A percentile compares a stretch with the other conserved stretches of the same genome.
Conservation (phyloP, 192 early-diverging fungal species). For the Coemansia sp. region DNA sequence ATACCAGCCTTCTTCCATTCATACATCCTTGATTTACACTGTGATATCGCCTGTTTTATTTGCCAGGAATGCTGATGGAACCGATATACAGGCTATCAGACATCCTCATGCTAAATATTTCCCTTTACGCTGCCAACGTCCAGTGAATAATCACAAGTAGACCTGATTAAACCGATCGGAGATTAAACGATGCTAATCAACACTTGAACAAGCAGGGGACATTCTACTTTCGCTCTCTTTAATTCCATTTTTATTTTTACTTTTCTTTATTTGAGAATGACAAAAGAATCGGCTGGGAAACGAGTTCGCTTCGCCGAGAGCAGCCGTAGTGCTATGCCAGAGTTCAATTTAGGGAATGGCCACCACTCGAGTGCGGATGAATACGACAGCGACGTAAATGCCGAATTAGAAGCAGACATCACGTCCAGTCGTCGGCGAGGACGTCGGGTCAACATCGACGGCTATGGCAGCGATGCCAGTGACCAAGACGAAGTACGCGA, state of each 20-base stretch:
- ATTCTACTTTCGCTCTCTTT: background rate
- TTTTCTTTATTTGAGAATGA: background rate
- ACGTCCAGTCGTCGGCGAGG: conserved; percentile 17
- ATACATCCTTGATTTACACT: background rate
- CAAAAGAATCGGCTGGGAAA: background rate
- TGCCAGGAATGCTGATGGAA: background rate
- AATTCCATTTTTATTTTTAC: background rate
- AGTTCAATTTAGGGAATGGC: background rate
- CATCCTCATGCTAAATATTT: background rate
- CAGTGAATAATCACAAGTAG: background rate
- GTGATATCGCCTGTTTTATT: background rate
- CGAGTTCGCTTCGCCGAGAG: conserved; percentile 7
- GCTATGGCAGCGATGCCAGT: conserved; percentile 42
- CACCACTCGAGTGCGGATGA: conserved; percentile 1
- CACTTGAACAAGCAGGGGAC: too few relatives aligned
- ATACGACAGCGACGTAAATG: conserved; percentile 32
- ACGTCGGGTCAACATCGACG: conserved; percentile 24
- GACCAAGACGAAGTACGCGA: conserved; percentile 42
- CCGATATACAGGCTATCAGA: background rate
- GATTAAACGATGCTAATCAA: too few relatives aligned
- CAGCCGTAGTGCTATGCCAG: background rate
- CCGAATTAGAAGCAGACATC: conserved; percentile 40
- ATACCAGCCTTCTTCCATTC: background rate
- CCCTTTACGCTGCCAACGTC: too few relatives aligned
- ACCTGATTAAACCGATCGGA: too few relatives aligned